Base-by-base conservation (phyloP, 768 basidiomycete genomes). In the Trametes punicea region DNA sequence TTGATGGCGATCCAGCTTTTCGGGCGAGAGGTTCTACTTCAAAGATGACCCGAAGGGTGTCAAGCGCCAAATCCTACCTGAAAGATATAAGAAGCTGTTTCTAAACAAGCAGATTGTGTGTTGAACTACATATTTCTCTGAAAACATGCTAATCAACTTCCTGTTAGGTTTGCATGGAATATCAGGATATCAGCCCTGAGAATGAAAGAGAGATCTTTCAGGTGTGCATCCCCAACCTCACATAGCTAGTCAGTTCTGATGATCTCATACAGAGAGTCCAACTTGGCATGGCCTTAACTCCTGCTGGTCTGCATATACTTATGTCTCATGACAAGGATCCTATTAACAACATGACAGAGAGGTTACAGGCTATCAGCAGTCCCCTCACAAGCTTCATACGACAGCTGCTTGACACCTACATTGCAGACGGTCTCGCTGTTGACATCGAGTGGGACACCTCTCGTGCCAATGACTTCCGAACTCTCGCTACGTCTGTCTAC, bases 131-230 rank as follows among this genome's bases (percentile, higher is more conserved):
- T n/a, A 13, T 9, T 8, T n/a, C 0, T 21, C 2, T 23, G 7
- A 0, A 6, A 18, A 18, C 21, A 34, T 16, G 10, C 6, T 6
- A n/a, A 25, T 49, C 18, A 34, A 2, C 6, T 2, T 26, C 21
- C 13, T 9, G n/a, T 10, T 34, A 67, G 64, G 84, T 88, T 1
- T 92, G 90, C 61, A 81, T 90, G n/a, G 90, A 92, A 65, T 92
- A 85, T 59, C 67, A 70, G 2, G 73, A 74, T 16, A 64, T 86
- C 38, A 72, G 68, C 0, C 66, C 66, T 6, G 76, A 81, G 46
- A 78, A 81, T 63, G 88, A 88, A 61, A 77, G 85, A 26, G 87
- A 86, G 63, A 82, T 87, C 23, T 90, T 87, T 71, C 85, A 88
- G 75, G 89, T 85, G 38, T 38, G 77, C 48, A n/a, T 6, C 3